phyloP scores from a whole-genome alignment of 2,329 filamentous ascomycete species.

The Penicillium sp. region DNA sequence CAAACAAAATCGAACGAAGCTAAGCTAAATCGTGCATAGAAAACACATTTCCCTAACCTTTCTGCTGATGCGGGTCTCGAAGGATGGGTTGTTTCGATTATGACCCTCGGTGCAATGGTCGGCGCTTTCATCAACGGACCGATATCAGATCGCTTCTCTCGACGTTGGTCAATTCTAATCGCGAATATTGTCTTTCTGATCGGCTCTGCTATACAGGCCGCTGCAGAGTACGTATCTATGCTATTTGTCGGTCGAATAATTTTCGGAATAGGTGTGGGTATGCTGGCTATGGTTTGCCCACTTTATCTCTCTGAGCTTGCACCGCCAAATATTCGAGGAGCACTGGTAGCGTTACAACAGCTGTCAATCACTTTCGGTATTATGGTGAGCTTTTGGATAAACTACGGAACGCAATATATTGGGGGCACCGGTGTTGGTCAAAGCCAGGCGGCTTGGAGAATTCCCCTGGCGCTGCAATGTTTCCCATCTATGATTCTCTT shows the following conservation, averaged over 20 bases:
- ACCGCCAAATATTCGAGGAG: slow-evolving; percentile 40
- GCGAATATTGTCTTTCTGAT: slow-evolving; percentile 32
- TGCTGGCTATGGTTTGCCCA: slow-evolving; percentile 39
- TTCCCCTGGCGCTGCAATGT: slow-evolving; percentile 55
- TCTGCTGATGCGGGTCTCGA: background rate
- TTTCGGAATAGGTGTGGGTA: slow-evolving; percentile 41
- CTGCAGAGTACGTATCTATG: slow-evolving; percentile 25
- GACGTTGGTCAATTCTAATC: slow-evolving; percentile 30
- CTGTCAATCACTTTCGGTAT: slow-evolving; percentile 44
- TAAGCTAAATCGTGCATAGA: background rate
- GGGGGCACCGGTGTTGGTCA: slow-evolving; percentile 57
- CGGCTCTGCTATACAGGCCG: slow-evolving; percentile 36
- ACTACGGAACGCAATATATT: slow-evolving; percentile 59
- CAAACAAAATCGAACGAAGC: background rate
- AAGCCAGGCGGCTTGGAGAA: slow-evolving; percentile 51
- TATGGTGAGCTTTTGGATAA: slow-evolving; percentile 41
- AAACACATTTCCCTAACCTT: slow-evolving; percentile 1
- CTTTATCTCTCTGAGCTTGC: slow-evolving; percentile 39
- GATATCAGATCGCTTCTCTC: slow-evolving; percentile 34
- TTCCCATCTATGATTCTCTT: slow-evolving; percentile 68
- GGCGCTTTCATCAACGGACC: slow-evolving; percentile 35
- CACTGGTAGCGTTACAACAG: slow-evolving; percentile 40
- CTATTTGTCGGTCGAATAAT: slow-evolving; percentile 40
- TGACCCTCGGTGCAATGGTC: slow-evolving; percentile 36
- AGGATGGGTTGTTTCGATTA: slow-evolving; percentile 24